Percentiles rank a stretch among this genome's conserved stretches.
These are phyloP conservation scores for Vitis labrusca DNA, from an alignment of 164 flowering plant genomes.

Conservation along the genomic window DNA sequence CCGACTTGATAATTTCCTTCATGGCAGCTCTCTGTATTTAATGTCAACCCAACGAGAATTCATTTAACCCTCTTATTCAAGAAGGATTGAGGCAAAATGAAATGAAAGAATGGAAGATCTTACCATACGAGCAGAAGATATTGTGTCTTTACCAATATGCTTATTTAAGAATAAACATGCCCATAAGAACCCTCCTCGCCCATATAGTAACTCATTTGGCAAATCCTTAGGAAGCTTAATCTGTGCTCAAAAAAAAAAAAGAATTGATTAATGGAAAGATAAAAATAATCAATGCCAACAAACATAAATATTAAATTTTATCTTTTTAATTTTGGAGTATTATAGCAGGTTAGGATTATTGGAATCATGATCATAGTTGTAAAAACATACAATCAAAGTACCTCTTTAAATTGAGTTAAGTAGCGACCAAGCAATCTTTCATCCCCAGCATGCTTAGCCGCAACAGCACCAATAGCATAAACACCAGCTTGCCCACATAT, in stretches of 20 bases:
- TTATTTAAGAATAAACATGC: conserved; percentile 37
- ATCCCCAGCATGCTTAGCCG: conserved; percentile 56
- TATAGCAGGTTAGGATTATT: background rate
- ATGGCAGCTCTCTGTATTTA: conserved; percentile 23
- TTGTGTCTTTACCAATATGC: conserved; percentile 27
- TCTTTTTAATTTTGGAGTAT: no score
- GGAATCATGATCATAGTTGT: background rate
- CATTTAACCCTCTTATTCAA: no score
- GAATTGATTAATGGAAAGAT: no score
- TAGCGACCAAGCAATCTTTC: conserved; percentile 38
- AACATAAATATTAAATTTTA: no score
- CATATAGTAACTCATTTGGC: no score
- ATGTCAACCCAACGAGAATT: no score
- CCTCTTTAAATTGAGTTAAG: conserved; percentile 60
- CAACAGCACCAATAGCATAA: conserved; percentile 83
- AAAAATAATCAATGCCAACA: no score
- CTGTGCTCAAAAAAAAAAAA: no score
- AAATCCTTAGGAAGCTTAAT: no score
- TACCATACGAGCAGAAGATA: conserved; percentile 24
- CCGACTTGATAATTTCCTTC: conserved; percentile 26
- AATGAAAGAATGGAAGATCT: background rate
- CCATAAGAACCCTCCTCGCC: conserved; percentile 15
- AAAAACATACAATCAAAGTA: conserved; percentile 3
- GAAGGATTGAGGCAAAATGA: background rate
- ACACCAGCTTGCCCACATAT: conserved; percentile 83